phyloP scores from a whole-genome alignment of 2,329 filamentous ascomycete species.

The Beauveria varroae region DNA sequence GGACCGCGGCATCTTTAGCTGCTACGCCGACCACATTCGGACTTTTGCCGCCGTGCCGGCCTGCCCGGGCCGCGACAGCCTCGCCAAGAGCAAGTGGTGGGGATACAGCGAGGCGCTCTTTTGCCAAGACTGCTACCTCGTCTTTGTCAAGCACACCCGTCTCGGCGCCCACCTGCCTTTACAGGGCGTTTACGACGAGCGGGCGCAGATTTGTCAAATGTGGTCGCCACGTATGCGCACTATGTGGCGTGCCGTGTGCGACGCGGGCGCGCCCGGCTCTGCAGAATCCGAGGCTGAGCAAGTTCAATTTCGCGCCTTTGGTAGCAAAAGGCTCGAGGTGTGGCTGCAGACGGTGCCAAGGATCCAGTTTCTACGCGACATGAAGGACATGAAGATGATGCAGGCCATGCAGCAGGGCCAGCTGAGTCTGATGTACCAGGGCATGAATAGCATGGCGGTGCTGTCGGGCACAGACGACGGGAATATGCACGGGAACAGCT shows the following conservation, averaged over 20 bases:
- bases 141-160: constrained; percentile 21
- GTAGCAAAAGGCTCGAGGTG: constrained; percentile 19
- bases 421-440: constrained; percentile 26
- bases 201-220: constrained; percentile 26
- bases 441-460: constrained; percentile 21
- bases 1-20: constrained; percentile 25
- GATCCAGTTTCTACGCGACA: constrained; percentile 20
- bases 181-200: constrained; percentile 19
- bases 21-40: constrained; percentile 21
- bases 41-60: constrained; percentile 21
- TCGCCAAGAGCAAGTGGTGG: constrained; percentile 24
- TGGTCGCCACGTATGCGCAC: constrained; percentile 32
- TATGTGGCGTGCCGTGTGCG: constrained; percentile 24
- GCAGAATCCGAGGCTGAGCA: constrained; percentile 19
- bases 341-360: constrained; percentile 23
- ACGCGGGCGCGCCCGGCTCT: constrained; percentile 19
- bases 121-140: constrained; percentile 27
- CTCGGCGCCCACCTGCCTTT: constrained; percentile 20
- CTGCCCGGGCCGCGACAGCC: constrained; percentile 23
- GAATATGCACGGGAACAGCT: constrained; percentile 26
- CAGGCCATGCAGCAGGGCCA: constrained; percentile 27
- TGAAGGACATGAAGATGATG: constrained; percentile 24
- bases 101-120: constrained; percentile 26
- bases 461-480: constrained; percentile 23
- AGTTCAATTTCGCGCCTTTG: constrained; percentile 22